Conservation (phyloP, 371 early-diverging fungal species). For the Dichotomocladium elegans region DNA sequence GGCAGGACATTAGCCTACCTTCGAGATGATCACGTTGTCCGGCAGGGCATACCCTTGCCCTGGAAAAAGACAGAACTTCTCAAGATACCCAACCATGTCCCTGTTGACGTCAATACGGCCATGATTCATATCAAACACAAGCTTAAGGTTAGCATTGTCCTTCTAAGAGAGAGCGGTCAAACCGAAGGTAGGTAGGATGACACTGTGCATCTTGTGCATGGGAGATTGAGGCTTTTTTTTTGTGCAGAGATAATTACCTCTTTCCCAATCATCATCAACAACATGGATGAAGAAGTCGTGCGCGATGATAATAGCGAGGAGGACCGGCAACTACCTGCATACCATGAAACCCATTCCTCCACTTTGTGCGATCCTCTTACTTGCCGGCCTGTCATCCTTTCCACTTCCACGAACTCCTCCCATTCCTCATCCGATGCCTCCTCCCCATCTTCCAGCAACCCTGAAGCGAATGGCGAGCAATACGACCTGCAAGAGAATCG, state of each 20-base stretch:
- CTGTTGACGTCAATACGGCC: slow-evolving; percentile 19
- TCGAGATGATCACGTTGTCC: slow-evolving; percentile 25
- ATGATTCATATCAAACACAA: slow-evolving; percentile 35
- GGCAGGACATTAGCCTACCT: slow-evolving; percentile 15
- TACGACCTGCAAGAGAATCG: too few relatives aligned
- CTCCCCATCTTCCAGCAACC: too few relatives aligned
- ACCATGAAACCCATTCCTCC: slow-evolving; percentile 11
- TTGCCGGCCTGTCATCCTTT: not conserved
- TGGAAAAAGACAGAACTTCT: slow-evolving; percentile 24
- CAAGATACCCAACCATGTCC: slow-evolving; percentile 13
- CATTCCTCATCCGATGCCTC: too few relatives aligned
- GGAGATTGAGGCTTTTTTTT: not conserved
- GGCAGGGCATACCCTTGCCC: not conserved
- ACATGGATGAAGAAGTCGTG: slow-evolving; percentile 11
- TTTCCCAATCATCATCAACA: slow-evolving; percentile 28
- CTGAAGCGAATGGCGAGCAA: too few relatives aligned
- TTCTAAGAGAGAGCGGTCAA: slow-evolving; percentile 28
- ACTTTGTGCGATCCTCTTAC: slow-evolving; percentile 8
- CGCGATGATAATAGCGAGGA: slow-evolving; percentile 7
- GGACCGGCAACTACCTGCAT: slow-evolving; percentile 9
- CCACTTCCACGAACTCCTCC: too few relatives aligned
- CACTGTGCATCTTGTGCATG: too few relatives aligned
- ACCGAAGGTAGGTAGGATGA: slow-evolving; percentile 35
- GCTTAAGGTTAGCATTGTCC: slow-evolving; percentile 24
- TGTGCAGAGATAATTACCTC: slow-evolving; percentile 26